These are phyloP conservation scores for Aspergillus kassunensis DNA, from an alignment of 495 filamentous ascomycete genomes.

Conservation along the genomic window DNA sequence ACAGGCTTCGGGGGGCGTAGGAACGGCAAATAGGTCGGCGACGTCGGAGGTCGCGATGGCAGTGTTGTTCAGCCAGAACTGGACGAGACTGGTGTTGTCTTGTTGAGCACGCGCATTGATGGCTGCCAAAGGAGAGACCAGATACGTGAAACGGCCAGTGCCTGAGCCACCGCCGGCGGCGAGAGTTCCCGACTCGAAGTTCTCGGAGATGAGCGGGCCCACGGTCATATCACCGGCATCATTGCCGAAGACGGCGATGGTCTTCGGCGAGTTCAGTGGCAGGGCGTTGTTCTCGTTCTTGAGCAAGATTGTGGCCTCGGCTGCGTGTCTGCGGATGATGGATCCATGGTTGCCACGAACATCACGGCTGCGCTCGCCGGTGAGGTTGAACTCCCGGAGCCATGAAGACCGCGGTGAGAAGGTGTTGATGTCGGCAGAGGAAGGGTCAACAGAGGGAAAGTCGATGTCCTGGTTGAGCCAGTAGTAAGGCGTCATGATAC, in stretches of 20 bases:
- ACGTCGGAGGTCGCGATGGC: slow-evolving; percentile 37
- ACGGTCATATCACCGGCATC: neutral
- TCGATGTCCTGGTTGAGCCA: slow-evolving; percentile 1
- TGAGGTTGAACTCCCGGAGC: slow-evolving; percentile 1
- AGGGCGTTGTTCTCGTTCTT: slow-evolving; percentile 6
- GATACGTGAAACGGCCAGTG: slow-evolving; percentile 1
- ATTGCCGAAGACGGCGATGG: slow-evolving; percentile 1
- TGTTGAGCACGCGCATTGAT: slow-evolving; percentile 1
- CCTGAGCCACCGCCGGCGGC: slow-evolving; percentile 2
- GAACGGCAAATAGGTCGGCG: slow-evolving; percentile 24
- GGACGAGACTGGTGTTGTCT: slow-evolving; percentile 11
- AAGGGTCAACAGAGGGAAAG: neutral
- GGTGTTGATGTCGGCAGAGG: neutral
- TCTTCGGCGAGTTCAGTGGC: neutral
- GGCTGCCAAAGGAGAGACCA: neutral
- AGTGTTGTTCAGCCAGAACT: slow-evolving; percentile 37
- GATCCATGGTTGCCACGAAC: neutral
- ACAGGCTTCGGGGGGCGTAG: slow-evolving; percentile 51
- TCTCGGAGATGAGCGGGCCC: neutral
- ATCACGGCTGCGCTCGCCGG: slow-evolving; percentile 1
- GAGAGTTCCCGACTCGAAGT: slow-evolving; percentile 1
- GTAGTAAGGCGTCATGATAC: slow-evolving; percentile 8
- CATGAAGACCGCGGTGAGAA: neutral
- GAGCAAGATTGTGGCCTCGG: slow-evolving; percentile 1
- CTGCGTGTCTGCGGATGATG: slow-evolving; percentile 2